Evolutionary conservation across 345 rosid genomes (phyloP).

Genomic region (Acer yangbiense): DNA sequence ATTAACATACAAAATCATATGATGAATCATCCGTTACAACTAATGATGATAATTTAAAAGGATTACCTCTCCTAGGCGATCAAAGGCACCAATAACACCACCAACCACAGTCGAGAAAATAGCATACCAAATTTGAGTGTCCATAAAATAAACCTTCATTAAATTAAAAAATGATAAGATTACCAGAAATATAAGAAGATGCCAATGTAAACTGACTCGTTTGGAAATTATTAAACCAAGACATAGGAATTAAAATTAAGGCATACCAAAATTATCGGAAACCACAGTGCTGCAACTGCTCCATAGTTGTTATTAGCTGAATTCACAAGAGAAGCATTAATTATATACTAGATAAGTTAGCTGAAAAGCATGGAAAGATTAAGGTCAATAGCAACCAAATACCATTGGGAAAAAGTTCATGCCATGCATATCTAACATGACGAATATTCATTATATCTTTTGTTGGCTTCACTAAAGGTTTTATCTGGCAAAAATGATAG

Average conservation of each 20-base stretch:
- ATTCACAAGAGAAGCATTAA: conserved; percentile 25
- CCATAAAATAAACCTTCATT: conserved; percentile 88
- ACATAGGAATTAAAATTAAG: conserved; percentile 7
- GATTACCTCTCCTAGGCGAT: conserved; percentile 93
- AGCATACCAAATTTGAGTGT: conserved; percentile 96
- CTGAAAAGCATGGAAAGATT: conserved; percentile 10
- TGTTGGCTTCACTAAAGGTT: conserved; percentile 88
- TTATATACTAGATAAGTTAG: conserved; percentile 16
- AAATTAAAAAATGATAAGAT: conserved; percentile 24
- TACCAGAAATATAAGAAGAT: conserved; percentile 8
- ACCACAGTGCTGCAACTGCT: conserved; percentile 82
- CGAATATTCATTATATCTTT: conserved; percentile 75
- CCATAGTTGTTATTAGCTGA: conserved; percentile 73
- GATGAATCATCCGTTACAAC: conserved; percentile 2
- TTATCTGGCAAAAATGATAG: conserved; percentile 49
- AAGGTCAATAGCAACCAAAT: conserved; percentile 19
- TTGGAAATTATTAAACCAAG: neutral
- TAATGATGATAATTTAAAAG: conserved; percentile 6
- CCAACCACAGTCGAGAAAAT: conserved; percentile 86
- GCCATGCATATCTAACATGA: conserved; percentile 75
- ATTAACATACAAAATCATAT: neutral
- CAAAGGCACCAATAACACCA: conserved; percentile 91
- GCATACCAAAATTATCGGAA: conserved; percentile 73
- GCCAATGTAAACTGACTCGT: conserved; percentile 2
- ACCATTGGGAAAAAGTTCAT: conserved; percentile 90